Base-by-base conservation (phyloP, 139 green algal species). In the Chlorella ohadii region DNA sequence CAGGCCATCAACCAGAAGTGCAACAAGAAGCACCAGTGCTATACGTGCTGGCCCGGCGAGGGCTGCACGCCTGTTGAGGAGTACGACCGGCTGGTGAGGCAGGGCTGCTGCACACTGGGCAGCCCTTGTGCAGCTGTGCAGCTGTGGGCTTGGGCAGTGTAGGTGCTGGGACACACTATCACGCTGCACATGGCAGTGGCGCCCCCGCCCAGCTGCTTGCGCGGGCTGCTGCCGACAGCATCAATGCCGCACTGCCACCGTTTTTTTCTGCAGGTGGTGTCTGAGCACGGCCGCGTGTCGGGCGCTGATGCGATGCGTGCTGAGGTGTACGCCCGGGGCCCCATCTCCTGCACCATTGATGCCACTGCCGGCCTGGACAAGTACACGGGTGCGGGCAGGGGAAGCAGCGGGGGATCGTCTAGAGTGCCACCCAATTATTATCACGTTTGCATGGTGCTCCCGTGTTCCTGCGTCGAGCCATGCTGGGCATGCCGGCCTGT, bases 271-370 rank as follows among this genome's bases (percentile, higher is more conserved):
- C 72, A 47, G 67, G 39, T 87, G 84, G 78, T 81, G 27, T 84
- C 93, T 17, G 88, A 97, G 86, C 91, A 98, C 90, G 96, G 96
- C 70, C 84, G 86, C 38, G 83, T 98, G 36, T 33, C 68, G 20
- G 92, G 91, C 33, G 71, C 85, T 11, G 73, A 86, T 2, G 78
- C 88, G 16, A 98, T 98, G 91, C 98, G 95, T 91, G 92, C 92
- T 0, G 96, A 98, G 90, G 95, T 98, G 67, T 91, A 87, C 7
- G 72, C 87, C 25, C 89, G 95, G 4, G 96, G 96, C 11, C 96
- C 96, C 79, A 97, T 99, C 86, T 86, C 84, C 59, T 98, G 95
- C 85, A 90, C 83, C 83, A 96, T 99, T 76, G 86, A 93, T 78
- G 92, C 94, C 27, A 97, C 95, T n/a, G 79, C 91, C 13, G 79